Evolutionary conservation across 192 early-diverging fungal species (phyloP), one percentile per base, ranked within the genome.

Genomic region (Rhizophlyctis rosea): DNA sequence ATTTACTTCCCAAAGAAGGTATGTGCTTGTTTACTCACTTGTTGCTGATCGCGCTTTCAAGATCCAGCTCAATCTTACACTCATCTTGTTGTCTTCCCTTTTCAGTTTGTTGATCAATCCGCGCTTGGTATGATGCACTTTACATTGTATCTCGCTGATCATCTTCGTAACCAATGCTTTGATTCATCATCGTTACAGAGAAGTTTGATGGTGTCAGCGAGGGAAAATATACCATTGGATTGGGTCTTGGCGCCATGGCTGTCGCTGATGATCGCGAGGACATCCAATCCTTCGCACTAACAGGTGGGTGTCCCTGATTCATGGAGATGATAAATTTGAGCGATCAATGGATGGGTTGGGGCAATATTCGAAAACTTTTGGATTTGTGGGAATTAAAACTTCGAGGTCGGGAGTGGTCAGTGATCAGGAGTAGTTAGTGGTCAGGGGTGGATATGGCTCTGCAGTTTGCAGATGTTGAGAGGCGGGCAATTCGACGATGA

Each of bases 201-300:
- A 69, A 86, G 76, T 89, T 89, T 77, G 95, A 99, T 75, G 87
- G 88, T 33, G 96, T 92, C 47, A 91, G 91, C 25, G 74, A 89
- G 47, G 96, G 96, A 66, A 99, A 96, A 83, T 99, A 99, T 80
- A 95, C 94, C 59, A 95, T 97, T 67, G 96, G 96, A 61, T 87
- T 99, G 18, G 96, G 96, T 35, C 95, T 96, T 79, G 82, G 76
- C 61, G 89, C 88, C 71, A 99, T 99, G 96, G 89, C 86, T 36
- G 86, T 96, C 67, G 88, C 87, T 79, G 94, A 96, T 74, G 96
- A 99, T 73, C 82, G 94, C 63, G 95, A 99, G 75, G 92, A 94
- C 76, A 89, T 94, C 73, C 85, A 91, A 77, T 92, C 92, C 51
- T 85, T 94, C 63, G 87, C 82, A 31, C 69, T 94, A 67, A 92